These are phyloP conservation scores for Pleoardoris graminearum DNA, from an alignment of 2,329 filamentous ascomycete species.

Conservation along the genomic window DNA sequence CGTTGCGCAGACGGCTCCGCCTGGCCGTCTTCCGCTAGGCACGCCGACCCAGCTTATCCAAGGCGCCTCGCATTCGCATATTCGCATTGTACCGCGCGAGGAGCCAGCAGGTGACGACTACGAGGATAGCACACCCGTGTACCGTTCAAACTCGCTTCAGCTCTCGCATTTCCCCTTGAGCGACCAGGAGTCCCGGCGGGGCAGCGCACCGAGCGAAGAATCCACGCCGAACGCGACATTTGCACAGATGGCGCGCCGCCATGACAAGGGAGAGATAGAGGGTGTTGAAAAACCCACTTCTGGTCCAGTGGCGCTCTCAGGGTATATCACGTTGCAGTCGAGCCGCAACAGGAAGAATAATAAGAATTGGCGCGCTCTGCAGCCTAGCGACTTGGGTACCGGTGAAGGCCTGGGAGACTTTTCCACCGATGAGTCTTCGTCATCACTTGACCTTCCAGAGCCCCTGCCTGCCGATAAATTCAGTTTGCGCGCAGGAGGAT, in stretches of 20 bases:
- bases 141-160: constrained; percentile 20
- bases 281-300: constrained; percentile 19
- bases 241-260: constrained; percentile 37
- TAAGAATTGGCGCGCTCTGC: constrained; percentile 30
- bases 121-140: constrained; percentile 17
- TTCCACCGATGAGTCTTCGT: constrained; percentile 8
- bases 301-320: constrained; percentile 19
- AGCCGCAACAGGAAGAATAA: constrained; percentile 21
- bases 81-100: constrained; percentile 25
- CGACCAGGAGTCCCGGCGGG: constrained; percentile 1
- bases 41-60: constrained; percentile 11
- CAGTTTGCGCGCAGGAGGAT: background rate
- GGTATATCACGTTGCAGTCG: constrained; percentile 28
- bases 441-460: background rate
- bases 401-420: constrained; percentile 2
- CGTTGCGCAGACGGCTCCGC: constrained; percentile 14
- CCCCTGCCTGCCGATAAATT: background rate
- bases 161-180: background rate
- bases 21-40: constrained; percentile 22
- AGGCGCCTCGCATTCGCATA: constrained; percentile 17
- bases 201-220: background rate
- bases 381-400: constrained; percentile 22
- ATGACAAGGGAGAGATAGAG: constrained; percentile 17
- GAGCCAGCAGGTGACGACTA: constrained; percentile 4
- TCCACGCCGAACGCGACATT: constrained; percentile 23